Percentiles rank a stretch among this genome's conserved stretches.
Conservation (phyloP, 768 basidiomycete genomes). For the Amanita pseudoporphyria region DNA sequence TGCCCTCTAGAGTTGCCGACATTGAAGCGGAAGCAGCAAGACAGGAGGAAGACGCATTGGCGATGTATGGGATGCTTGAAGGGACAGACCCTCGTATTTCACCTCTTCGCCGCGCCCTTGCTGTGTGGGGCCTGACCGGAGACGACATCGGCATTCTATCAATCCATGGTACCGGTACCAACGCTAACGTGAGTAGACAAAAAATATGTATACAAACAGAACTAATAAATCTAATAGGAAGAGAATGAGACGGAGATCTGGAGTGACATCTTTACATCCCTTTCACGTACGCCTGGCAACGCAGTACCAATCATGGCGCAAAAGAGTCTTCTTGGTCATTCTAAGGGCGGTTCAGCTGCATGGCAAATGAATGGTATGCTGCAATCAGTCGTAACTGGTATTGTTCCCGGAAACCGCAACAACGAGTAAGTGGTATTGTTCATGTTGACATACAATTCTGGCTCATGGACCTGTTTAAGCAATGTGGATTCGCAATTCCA, state of each 20-base stretch:
- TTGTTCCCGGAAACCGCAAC: constrained; percentile 93
- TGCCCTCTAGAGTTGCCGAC: constrained; percentile 67
- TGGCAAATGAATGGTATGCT: constrained; percentile 94
- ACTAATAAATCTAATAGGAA: constrained; percentile 41
- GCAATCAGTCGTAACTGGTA: constrained; percentile 75
- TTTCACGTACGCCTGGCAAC: constrained; percentile 87
- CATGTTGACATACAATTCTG: not conserved
- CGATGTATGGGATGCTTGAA: constrained; percentile 92
- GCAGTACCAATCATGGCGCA: constrained; percentile 97
- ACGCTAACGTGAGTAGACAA: constrained; percentile 51
- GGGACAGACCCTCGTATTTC: constrained; percentile 78
- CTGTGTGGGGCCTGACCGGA: constrained; percentile 91
- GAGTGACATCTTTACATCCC: constrained; percentile 87
- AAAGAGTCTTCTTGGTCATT: constrained; percentile 94
- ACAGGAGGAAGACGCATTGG: constrained; percentile 91
- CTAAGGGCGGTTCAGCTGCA: constrained; percentile 98
- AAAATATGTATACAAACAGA: constrained; percentile 1
- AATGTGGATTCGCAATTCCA: constrained; percentile 93
- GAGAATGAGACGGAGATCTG: constrained; percentile 97
- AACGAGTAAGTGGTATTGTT: constrained; percentile 63
- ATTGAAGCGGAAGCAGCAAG: constrained; percentile 85
- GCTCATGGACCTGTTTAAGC: constrained; percentile 27
- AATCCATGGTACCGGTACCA: constrained; percentile 84
- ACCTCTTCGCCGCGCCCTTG: constrained; percentile 90
- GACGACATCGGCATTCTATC: constrained; percentile 90